These are phyloP conservation scores for Exserohilum turcica DNA, from an alignment of 2,329 filamentous ascomycete species.

Conservation along the genomic window DNA sequence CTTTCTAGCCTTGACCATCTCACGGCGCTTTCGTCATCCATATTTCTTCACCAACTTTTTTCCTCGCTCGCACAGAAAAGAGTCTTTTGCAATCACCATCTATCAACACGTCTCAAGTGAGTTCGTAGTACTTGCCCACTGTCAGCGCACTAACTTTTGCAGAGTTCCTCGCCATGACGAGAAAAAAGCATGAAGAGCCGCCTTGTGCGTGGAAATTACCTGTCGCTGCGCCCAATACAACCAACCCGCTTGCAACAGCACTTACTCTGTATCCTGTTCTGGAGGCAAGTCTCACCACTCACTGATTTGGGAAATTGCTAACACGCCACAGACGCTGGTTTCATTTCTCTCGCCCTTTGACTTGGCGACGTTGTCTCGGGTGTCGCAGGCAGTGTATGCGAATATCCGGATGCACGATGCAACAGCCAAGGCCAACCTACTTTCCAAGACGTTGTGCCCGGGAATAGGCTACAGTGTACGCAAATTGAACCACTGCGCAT, in stretches of 20 bases:
- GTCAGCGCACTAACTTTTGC: neutral
- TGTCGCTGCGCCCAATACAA: conserved; percentile 3
- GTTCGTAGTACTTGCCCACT: neutral
- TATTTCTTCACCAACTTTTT: neutral
- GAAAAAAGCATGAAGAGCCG: neutral
- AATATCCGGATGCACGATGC: conserved; percentile 13
- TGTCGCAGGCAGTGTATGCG: conserved; percentile 8
- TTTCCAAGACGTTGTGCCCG: conserved; percentile 18
- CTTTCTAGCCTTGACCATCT: neutral
- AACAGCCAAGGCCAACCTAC: conserved; percentile 10
- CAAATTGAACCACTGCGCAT: conserved; percentile 1
- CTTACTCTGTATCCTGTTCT: conserved; percentile 13
- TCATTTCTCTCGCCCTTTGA: conserved; percentile 10
- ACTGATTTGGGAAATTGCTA: neutral
- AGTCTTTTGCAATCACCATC: too few relatives aligned
- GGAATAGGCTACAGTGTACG: conserved; percentile 5
- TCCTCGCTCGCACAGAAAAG: neutral
- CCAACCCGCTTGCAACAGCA: neutral
- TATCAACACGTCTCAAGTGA: neutral
- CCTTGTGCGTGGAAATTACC: conserved; percentile 7
- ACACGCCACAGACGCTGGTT: conserved; percentile 4
- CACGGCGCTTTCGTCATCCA: neutral
- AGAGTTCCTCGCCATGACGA: neutral
- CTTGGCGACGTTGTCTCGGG: conserved; percentile 4
- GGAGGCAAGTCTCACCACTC: conserved; percentile 3